Evolutionary conservation across 2,329 filamentous ascomycete genomes (phyloP), one percentile per base, ranked within the genome.

Genomic region (Venturia nashicola): DNA sequence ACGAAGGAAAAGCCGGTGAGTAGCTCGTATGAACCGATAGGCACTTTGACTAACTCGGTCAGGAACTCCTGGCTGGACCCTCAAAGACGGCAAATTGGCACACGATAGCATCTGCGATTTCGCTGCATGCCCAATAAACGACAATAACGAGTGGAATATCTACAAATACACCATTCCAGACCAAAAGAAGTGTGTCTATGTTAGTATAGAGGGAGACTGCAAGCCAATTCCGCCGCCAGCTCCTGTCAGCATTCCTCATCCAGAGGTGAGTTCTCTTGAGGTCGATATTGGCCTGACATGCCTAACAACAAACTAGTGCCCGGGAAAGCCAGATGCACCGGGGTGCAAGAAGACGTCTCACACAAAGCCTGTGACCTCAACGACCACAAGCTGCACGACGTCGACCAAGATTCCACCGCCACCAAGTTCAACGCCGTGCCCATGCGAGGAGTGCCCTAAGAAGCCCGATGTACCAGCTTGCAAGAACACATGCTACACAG

Each of bases 51-150:
- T 60, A 16, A 60, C 9, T 42, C 59, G 16, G 8, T 43, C 43
- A 70, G 68, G 82, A 11, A 79, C 76, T 32, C 70, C 77, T 40
- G 85, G 84, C 39, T 88, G 87, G 73, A 75, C 76, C 8, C 77
- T 87, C 65, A 76, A 73, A 34, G 73, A 81, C 65, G 84, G 85
- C 42, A 69, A 72, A 7, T 70, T 89, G 23, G 76, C 76, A 2
- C 82, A 80, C 72, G 74, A 82, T 40, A 80, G 79, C 57, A 78
- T 76, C 68, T 72, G 76, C 3, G 74, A 74, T 36, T 88, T 88
- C 72, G 84, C 81, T 69, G 80, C 84, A 54, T 89, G 86, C 70
- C 78, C 81, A 36, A 85, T 84, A 23, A 80, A 79, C 2, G 78
- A 82, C 64, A 70, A 77, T 34, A 78, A 77, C 51, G 79, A 82